phyloP scores from a whole-genome alignment of 257 asterid genomes.

The Nemophila menziesii region DNA sequence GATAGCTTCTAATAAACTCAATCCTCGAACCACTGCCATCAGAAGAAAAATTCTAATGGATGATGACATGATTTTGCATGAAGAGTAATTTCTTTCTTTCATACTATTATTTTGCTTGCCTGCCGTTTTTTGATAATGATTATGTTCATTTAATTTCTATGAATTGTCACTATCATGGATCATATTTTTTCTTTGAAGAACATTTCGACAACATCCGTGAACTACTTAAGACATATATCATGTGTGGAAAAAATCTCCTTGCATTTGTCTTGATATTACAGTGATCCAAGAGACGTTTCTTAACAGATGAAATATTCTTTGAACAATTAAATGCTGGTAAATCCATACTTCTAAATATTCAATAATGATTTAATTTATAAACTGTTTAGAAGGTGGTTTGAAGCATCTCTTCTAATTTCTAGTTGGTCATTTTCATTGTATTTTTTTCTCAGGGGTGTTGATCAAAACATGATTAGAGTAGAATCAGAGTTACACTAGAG shows the following conservation, averaged over 20 bases:
- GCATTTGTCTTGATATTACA: slow-evolving; percentile 61
- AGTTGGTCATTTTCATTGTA: slow-evolving; percentile 11
- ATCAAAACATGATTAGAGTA: slow-evolving; percentile 40
- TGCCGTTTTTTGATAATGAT: no score
- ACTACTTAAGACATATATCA: slow-evolving; percentile 64
- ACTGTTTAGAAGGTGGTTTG: not conserved
- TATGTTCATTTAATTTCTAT: not conserved
- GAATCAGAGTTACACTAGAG: slow-evolving; percentile 36
- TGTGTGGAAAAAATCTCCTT: slow-evolving; percentile 79
- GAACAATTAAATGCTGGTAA: slow-evolving; percentile 50
- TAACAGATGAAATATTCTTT: slow-evolving; percentile 54
- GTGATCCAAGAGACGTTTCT: slow-evolving; percentile 42
- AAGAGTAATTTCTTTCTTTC: slow-evolving; percentile 9
- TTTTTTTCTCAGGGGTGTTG: slow-evolving; percentile 43
- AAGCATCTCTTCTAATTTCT: not conserved
- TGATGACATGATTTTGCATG: slow-evolving; percentile 94
- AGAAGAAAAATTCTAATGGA: slow-evolving; percentile 87
- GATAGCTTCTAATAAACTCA: slow-evolving; percentile 57
- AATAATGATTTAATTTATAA: no score
- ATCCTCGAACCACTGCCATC: slow-evolving; percentile 40
- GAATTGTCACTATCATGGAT: slow-evolving; percentile 6
- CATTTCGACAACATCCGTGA: slow-evolving; percentile 62
- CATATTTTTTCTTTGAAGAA: slow-evolving; percentile 30
- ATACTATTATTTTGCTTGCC: no score
- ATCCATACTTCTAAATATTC: slow-evolving; percentile 14